Percentiles rank a stretch among this genome's conserved stretches.
Evolutionary conservation across 177 flowering plant genomes (phyloP).

Genomic region (Vitis hybrid): DNA sequence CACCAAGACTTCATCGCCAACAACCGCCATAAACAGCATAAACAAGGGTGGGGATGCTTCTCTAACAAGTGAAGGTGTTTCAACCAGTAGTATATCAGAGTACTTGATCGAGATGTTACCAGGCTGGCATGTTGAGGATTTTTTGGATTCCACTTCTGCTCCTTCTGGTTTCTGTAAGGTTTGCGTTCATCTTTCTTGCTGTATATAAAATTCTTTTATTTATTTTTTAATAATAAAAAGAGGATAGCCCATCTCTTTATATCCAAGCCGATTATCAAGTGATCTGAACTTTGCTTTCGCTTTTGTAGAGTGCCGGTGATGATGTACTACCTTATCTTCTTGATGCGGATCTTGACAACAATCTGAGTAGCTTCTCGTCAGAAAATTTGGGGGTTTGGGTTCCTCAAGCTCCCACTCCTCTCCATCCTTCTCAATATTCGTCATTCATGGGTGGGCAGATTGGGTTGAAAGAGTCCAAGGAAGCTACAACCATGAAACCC

Average conservation of each 20-base stretch:
- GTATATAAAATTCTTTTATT: background rate
- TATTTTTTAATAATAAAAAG: no score
- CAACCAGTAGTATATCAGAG: constrained; percentile 79
- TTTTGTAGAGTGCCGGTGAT: constrained; percentile 26
- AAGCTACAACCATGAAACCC: constrained; percentile 20
- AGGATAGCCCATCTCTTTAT: no score
- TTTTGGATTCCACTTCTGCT: constrained; percentile 53
- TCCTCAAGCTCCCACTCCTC: constrained; percentile 50
- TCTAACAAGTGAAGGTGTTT: constrained; percentile 18
- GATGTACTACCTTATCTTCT: constrained; percentile 25
- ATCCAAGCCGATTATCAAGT: no score
- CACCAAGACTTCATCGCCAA: constrained; percentile 1
- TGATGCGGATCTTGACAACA: constrained; percentile 33
- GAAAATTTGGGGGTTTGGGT: constrained; percentile 54
- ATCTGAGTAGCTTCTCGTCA: constrained; percentile 24
- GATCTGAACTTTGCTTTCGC: background rate
- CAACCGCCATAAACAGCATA: background rate
- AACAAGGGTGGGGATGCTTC: constrained; percentile 7
- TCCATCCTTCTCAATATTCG: constrained; percentile 8
- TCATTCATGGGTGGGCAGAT: constrained; percentile 12
- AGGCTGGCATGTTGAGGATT: constrained; percentile 91
- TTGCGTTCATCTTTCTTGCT: constrained; percentile 21
- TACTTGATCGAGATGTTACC: constrained; percentile 80
- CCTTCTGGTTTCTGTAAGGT: constrained; percentile 68
- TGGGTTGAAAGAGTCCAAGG: constrained; percentile 33